Evolutionary conservation across 2,329 filamentous ascomycete species (phyloP), one percentile per base, ranked within the genome.

Genomic region (Didymellaceae sp.): DNA sequence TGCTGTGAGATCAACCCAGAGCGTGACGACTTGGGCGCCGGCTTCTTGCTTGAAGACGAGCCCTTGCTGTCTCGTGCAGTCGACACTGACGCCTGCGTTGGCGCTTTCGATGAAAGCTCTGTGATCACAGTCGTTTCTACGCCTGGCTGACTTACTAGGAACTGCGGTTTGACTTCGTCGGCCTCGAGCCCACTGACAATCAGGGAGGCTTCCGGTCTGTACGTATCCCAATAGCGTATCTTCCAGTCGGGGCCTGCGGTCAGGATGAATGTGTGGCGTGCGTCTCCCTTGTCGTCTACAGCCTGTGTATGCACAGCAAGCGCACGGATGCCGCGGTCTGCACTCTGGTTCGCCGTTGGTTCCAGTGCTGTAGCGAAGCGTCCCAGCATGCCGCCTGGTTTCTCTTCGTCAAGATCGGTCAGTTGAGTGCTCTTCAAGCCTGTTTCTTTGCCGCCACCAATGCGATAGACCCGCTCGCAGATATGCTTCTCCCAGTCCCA

Each of bases 401-500:
- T 87, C 68, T 97, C 92, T 56, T 95, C 91, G 63, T 99, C 94
- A 2, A 97, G 87, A 41, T 91, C 89, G 83, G 90, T 92, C 2
- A 93, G 83, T 35, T 92, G 88, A 68, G 63, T 73, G 77, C 50
- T 88, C 82, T 74, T 85, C 8, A 53, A 58, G 4, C 68, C 67
- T 3, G 58, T 63, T 20, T 71, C 67, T 53, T 66, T 71, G 28
- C 61, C 61, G 10, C 43, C 44, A 20, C 83, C 83, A 1, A 85
- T 70, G 70, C 91, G 86, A 70, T 96, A 96, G 1, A 97, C 87
- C 70, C 97, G 92, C 52, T 90, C 85, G 66, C 94, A 99, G 35
- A 89, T 82, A 6, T 86, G 85, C 75, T 93, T 95, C 69, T 97
- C 93, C 13, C 97, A 80, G 66, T 97, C 94, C 94, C 94, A 99